Evolutionary conservation across 2,329 filamentous ascomycete genomes (phyloP).

Genomic region (Pseudogymnoascus sp.): DNA sequence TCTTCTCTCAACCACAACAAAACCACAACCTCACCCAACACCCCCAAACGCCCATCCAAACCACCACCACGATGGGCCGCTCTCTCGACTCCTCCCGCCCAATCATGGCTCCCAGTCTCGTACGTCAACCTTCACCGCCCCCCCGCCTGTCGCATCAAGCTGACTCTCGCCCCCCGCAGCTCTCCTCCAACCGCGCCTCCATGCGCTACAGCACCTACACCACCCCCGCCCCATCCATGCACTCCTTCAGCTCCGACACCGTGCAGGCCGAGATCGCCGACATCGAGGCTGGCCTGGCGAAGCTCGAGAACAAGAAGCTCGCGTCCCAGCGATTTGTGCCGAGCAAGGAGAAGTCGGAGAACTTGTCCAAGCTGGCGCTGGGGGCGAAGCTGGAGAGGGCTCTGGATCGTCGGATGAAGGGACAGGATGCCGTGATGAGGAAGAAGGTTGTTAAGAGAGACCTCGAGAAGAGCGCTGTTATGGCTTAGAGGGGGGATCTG

Average conservation of each 20-base stretch:
- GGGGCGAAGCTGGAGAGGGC: slow-evolving; percentile 68
- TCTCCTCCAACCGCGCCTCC: slow-evolving; percentile 39
- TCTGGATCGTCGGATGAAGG: slow-evolving; percentile 57
- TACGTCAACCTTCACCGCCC: slow-evolving; percentile 27
- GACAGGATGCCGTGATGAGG: slow-evolving; percentile 61
- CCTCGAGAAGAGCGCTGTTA: slow-evolving; percentile 13
- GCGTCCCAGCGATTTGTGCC: slow-evolving; percentile 59
- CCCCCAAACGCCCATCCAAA: slow-evolving; percentile 6
- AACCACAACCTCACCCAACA: background rate
- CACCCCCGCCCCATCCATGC: slow-evolving; percentile 31
- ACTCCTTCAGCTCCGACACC: slow-evolving; percentile 24
- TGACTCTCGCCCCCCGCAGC: slow-evolving; percentile 21
- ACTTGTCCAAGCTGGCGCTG: slow-evolving; percentile 60
- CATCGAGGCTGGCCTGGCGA: slow-evolving; percentile 55
- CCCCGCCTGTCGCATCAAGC: slow-evolving; percentile 7
- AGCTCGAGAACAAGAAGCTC: slow-evolving; percentile 62
- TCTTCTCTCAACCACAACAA: background rate
- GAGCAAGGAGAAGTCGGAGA: slow-evolving; percentile 56
- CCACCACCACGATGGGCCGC: slow-evolving; percentile 26
- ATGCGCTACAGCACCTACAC: slow-evolving; percentile 46
- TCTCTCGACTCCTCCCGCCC: slow-evolving; percentile 46
- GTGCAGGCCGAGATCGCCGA: slow-evolving; percentile 44
- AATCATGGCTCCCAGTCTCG: slow-evolving; percentile 43
- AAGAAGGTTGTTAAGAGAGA: slow-evolving; percentile 14
- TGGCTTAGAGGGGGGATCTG: slow-evolving; percentile 2